Conservation (phyloP, 1,284 basidiomycete species). For the Trametes pubescens region DNA sequence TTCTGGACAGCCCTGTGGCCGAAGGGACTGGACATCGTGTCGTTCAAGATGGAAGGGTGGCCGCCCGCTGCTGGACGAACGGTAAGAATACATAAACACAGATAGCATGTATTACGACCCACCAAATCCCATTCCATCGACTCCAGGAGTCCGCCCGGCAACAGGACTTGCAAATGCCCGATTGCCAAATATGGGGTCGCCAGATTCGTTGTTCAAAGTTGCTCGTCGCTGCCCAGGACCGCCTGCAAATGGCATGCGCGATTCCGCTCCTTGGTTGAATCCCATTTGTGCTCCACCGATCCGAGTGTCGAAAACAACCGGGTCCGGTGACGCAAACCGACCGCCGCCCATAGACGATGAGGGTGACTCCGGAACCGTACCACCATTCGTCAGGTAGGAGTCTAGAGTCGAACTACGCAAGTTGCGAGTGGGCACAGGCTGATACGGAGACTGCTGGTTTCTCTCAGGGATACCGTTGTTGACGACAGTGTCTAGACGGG, state of each 20-base stretch:
- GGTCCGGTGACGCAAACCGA: constrained; percentile 74
- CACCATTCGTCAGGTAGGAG: constrained; percentile 59
- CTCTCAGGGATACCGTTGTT: constrained; percentile 46
- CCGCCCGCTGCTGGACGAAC: constrained; percentile 11
- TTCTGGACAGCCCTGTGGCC: constrained; percentile 25
- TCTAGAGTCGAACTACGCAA: constrained; percentile 67
- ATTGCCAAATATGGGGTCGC: constrained; percentile 29
- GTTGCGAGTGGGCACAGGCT: constrained; percentile 68
- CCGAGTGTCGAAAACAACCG: constrained; percentile 60
- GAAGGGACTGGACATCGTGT: constrained; percentile 17
- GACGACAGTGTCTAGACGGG: constrained; percentile 44
- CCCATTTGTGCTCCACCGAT: constrained; percentile 48
- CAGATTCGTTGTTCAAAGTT: constrained; percentile 34
- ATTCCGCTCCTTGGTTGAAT: constrained; percentile 44
- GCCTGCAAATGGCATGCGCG: constrained; percentile 35
- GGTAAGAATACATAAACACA: background rate
- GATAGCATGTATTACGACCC: constrained; percentile 13
- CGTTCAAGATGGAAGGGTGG: constrained; percentile 19
- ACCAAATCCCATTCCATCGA: constrained; percentile 27
- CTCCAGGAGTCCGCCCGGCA: constrained; percentile 19
- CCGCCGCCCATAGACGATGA: constrained; percentile 74
- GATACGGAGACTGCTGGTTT: constrained; percentile 60
- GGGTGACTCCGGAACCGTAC: constrained; percentile 69
- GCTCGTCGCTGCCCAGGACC: constrained; percentile 33
- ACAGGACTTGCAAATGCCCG: constrained; percentile 18